A percentile compares a stretch with the other conserved stretches of the same genome.
Evolutionary conservation across 169 alveolate genomes (phyloP).

Genomic region (Plasmodium billcollinsi): DNA sequence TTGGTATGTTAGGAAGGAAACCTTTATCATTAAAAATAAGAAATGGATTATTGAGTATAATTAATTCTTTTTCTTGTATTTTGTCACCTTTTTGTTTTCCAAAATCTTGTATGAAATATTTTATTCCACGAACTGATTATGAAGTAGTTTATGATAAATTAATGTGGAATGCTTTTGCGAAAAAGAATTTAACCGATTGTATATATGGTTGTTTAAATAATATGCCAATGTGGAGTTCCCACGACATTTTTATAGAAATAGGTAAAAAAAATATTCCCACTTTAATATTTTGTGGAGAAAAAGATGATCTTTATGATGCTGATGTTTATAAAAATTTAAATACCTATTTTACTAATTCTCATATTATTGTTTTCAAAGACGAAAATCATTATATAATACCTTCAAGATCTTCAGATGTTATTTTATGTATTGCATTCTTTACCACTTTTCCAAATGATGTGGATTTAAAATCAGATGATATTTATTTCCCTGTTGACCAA

Average conservation of each 20-base stretch:
- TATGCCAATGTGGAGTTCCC: constrained; percentile 85
- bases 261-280: constrained; percentile 48
- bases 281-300: constrained; percentile 57
- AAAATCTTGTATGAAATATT: constrained; percentile 26
- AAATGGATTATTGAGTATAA: constrained; percentile 77
- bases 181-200: constrained; percentile 77
- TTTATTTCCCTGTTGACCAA: constrained; percentile 39
- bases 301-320: constrained; percentile 50
- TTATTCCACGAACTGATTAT: constrained; percentile 11
- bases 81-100: constrained; percentile 54
- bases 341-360: constrained; percentile 44
- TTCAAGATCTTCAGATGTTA: constrained; percentile 34
- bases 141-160: constrained; percentile 76
- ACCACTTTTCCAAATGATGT: constrained; percentile 35
- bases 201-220: constrained; percentile 82
- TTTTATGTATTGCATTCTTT: constrained; percentile 33
- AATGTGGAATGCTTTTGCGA: constrained; percentile 84
- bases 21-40: constrained; percentile 75
- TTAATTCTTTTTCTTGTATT: constrained; percentile 55
- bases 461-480: constrained; percentile 33
- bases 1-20: constrained; percentile 82
- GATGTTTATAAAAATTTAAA: constrained; percentile 45
- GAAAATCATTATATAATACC: constrained; percentile 48
- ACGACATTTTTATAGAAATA: constrained; percentile 80
- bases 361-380: constrained; percentile 43